Evolutionary conservation across 177 flowering plant genomes (phyloP).

Genomic region (Vitis hybrid): DNA sequence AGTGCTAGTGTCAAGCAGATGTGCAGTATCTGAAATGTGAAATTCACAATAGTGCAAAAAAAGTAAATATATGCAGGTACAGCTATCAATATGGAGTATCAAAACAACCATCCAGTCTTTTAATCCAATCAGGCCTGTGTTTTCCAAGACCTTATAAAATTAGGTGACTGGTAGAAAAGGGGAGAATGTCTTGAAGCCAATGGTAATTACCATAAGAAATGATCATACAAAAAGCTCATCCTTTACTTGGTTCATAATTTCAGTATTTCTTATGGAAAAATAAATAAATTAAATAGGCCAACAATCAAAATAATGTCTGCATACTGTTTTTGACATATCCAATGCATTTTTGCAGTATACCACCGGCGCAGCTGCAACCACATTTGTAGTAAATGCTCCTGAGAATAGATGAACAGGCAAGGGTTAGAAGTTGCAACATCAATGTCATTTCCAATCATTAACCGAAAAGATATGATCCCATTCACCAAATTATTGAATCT

Average conservation of each 20-base stretch:
- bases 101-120: background rate
- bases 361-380: constrained; percentile 99
- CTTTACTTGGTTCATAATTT: background rate
- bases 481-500: too few species aligned
- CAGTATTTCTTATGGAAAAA: background rate
- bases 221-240: too few species aligned
- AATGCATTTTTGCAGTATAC: constrained; percentile 63
- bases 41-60: background rate
- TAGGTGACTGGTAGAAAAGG: too few species aligned
- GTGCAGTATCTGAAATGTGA: background rate
- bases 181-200: too few species aligned
- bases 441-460: background rate
- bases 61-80: background rate
- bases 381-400: constrained; percentile 90
- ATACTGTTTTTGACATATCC: constrained; percentile 59
- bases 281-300: background rate
- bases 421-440: background rate
- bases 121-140: too few species aligned
- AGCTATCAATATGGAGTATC: background rate
- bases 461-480: too few species aligned
- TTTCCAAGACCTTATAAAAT: too few species aligned
- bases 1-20: background rate
- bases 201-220: too few species aligned
- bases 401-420: constrained; percentile 9
- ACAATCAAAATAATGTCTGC: constrained; percentile 1